phyloP scores from a whole-genome alignment of 257 asterid genomes.

The Solanum ahanhuiri region DNA sequence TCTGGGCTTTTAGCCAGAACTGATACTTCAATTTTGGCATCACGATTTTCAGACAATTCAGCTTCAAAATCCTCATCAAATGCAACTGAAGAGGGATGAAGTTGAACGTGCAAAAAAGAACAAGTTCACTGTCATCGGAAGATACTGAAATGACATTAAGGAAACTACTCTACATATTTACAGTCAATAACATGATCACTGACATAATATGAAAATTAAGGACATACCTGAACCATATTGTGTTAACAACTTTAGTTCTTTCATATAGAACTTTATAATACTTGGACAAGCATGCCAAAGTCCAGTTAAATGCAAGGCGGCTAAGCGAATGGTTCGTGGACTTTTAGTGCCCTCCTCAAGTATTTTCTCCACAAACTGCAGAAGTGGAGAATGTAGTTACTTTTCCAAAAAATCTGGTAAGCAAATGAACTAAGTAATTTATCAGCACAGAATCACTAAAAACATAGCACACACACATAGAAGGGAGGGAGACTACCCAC shows the following conservation, averaged over 20 bases:
- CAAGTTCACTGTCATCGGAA: background rate
- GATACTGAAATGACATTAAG: background rate
- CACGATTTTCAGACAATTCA: slow-evolving; percentile 74
- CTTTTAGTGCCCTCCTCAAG: slow-evolving; percentile 91
- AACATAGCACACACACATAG: slow-evolving; percentile 2
- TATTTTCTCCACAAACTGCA: slow-evolving; percentile 72
- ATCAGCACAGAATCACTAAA: background rate
- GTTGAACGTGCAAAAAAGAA: background rate
- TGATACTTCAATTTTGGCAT: slow-evolving; percentile 72
- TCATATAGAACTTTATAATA: slow-evolving; percentile 61
- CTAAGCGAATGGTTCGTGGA: slow-evolving; percentile 94
- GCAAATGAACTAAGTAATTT: background rate
- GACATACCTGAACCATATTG: slow-evolving; percentile 85
- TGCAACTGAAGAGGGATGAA: slow-evolving; percentile 44
- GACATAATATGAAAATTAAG: background rate
- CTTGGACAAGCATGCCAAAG: slow-evolving; percentile 76
- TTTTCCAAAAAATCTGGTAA: background rate
- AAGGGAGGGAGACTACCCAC: slow-evolving; percentile 24
- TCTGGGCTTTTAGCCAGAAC: slow-evolving; percentile 48
- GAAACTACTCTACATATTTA: background rate
- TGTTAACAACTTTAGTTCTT: slow-evolving; percentile 72
- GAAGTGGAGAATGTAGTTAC: slow-evolving; percentile 1
- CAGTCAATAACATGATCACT: background rate
- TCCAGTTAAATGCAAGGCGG: slow-evolving; percentile 86
- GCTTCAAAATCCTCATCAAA: slow-evolving; percentile 98